phyloP scores from a whole-genome alignment of 345 rosid species.

The Carallia brachiata region DNA sequence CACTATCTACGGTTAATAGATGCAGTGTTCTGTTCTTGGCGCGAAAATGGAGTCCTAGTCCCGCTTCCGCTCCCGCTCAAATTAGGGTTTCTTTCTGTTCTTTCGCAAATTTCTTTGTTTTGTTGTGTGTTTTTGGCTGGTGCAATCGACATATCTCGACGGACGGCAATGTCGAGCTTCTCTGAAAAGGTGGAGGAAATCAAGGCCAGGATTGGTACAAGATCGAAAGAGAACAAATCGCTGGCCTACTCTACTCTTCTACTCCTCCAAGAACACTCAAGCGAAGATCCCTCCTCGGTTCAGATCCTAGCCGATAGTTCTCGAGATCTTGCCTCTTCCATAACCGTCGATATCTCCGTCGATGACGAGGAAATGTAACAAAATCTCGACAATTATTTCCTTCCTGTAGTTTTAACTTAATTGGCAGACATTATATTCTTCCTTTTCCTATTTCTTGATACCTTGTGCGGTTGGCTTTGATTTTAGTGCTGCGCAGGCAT shows the following conservation, averaged over 20 bases:
- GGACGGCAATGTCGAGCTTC: conserved; percentile 26
- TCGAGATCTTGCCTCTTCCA: conserved; percentile 16
- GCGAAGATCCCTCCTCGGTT: conserved; percentile 25
- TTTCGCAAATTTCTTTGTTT: not conserved
- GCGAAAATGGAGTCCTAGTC: too few species aligned
- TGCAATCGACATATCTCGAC: not conserved
- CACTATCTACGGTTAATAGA: too few species aligned
- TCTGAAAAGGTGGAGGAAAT: conserved; percentile 35
- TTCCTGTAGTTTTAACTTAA: too few species aligned
- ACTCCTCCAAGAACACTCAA: conserved; percentile 40
- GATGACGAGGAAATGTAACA: conserved; percentile 50
- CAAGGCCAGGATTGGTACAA: conserved; percentile 32
- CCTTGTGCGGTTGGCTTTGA: not conserved
- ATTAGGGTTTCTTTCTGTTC: not conserved
- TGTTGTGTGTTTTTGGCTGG: not conserved
- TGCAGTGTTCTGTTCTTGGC: too few species aligned
- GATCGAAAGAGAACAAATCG: conserved; percentile 30
- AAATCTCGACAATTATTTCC: not conserved
- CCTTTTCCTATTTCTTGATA: not conserved
- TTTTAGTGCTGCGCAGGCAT: conserved; percentile 52
- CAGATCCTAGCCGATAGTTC: conserved; percentile 32
- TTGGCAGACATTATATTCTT: not conserved
- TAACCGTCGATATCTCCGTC: conserved; percentile 26
- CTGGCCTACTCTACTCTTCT: conserved; percentile 41
- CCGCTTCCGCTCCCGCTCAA: not conserved